Evolutionary conservation across 208 protist species (phyloP), one percentile per base, ranked within the genome.

Genomic region (Wallacemonas sp.): DNA sequence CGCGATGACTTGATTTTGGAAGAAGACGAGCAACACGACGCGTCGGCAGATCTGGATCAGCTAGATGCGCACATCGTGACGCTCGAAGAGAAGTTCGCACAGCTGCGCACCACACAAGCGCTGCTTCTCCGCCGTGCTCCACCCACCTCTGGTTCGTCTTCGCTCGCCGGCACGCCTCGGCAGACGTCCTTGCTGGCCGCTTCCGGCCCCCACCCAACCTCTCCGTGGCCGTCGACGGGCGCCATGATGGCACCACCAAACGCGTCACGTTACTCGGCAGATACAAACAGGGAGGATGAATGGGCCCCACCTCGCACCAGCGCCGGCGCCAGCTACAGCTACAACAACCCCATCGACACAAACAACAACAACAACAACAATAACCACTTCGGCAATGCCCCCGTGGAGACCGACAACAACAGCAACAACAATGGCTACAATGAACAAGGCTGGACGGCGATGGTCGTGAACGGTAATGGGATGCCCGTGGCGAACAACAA

Each of bases 21-120:
- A 14, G 84, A 94, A 61, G 82, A 90, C 60, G 88, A 91, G 67
- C 75, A 89, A 51, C 62, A 86, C 65, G 81, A 94, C 69, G 54
- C 63, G 2, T 76, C 62, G 5, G 27, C 15, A 12, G 70, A 70
- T 60, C 56, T 90, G 11, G 55, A n/a, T 21, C 68, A 71, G 41
- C 58, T 79, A 3, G 88, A 94, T 45, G 66, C 39, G 2, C 11
- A 41, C 26, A 87, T 91, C 24, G 44, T 33, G 1, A 61, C 64
- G 47, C 45, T 94, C 24, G 82, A 94, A 68, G 61, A 55, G 38
- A 28, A 58, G 11, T 91, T 88, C 66, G 36, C 38, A 8, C 72
- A 27, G 31, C 79, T 91, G 46, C 80, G 85, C 15, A 59, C 41
- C 22, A 34, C 71, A 24, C 80, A 83, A 70, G 74, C 88, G 17